These are phyloP conservation scores for Sporormia fimetaria DNA, from an alignment of 495 filamentous ascomycete genomes.

Conservation along the genomic window DNA sequence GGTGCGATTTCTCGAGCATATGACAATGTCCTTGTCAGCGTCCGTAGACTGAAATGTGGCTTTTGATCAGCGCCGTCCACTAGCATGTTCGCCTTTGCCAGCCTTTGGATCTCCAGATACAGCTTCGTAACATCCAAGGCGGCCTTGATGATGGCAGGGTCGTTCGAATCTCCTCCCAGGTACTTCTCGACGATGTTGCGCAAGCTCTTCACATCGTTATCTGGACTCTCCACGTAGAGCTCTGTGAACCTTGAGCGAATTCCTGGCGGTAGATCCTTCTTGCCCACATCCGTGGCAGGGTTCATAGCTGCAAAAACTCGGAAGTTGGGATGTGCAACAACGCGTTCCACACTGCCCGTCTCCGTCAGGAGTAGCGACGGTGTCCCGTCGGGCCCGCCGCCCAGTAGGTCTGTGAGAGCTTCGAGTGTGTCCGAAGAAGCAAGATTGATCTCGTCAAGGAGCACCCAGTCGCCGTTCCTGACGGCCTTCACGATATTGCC, in stretches of 20 bases:
- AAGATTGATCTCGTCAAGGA: slow-evolving; percentile 97
- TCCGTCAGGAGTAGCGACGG: slow-evolving; percentile 85
- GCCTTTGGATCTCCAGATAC: slow-evolving; percentile 73
- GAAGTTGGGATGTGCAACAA: slow-evolving; percentile 84
- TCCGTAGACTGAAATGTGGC: slow-evolving; percentile 92
- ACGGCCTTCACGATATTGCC: slow-evolving; percentile 87
- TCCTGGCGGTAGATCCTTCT: slow-evolving; percentile 79
- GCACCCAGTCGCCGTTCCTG: slow-evolving; percentile 91
- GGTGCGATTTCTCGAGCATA: slow-evolving; percentile 78
- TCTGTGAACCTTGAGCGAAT: slow-evolving; percentile 85
- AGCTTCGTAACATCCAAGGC: slow-evolving; percentile 68
- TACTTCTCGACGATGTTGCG: slow-evolving; percentile 76
- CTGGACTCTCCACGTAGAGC: slow-evolving; percentile 80
- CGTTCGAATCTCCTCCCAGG: slow-evolving; percentile 53
- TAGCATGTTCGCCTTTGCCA: slow-evolving; percentile 68
- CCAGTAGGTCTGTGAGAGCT: slow-evolving; percentile 76
- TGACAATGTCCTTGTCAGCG: slow-evolving; percentile 76
- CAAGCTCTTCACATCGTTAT: slow-evolving; percentile 71
- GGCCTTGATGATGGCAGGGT: slow-evolving; percentile 46
- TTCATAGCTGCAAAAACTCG: slow-evolving; percentile 99
- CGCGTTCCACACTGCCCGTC: slow-evolving; percentile 77
- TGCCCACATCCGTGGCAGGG: slow-evolving; percentile 92
- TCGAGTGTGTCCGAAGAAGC: slow-evolving; percentile 90
- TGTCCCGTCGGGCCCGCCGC: slow-evolving; percentile 48
- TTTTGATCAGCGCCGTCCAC: slow-evolving; percentile 90